Percentiles rank a stretch among this genome's conserved stretches.
Conservation (phyloP, 2,329 filamentous ascomycete species). For the Pseudogymnoascus pannorum region DNA sequence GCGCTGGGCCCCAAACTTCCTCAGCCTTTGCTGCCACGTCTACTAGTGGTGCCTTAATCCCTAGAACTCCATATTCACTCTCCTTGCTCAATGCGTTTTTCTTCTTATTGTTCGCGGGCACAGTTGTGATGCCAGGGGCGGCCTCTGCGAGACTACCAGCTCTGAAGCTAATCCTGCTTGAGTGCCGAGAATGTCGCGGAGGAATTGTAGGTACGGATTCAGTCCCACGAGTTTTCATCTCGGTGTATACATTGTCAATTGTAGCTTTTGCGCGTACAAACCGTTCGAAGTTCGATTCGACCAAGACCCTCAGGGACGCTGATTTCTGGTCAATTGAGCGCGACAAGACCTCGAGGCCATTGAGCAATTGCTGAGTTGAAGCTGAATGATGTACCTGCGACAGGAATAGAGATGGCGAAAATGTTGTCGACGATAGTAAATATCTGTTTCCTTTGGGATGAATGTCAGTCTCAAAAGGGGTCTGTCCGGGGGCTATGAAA, state of each 20-base stretch:
- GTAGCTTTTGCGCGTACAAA: slow-evolving; percentile 97
- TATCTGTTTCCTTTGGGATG: slow-evolving; percentile 69
- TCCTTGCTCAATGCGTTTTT: slow-evolving; percentile 92
- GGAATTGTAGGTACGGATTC: slow-evolving; percentile 29
- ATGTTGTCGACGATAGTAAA: slow-evolving; percentile 88
- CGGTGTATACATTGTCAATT: slow-evolving; percentile 96
- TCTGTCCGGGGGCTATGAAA: slow-evolving; percentile 20
- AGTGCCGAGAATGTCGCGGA: slow-evolving; percentile 34
- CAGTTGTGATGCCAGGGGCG: slow-evolving; percentile 32
- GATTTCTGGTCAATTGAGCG: slow-evolving; percentile 96
- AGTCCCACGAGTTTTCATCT: slow-evolving; percentile 74
- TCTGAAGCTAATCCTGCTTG: slow-evolving; percentile 31
- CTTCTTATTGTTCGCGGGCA: slow-evolving; percentile 50
- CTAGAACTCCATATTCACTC: slow-evolving; percentile 80
- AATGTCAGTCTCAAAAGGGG: slow-evolving; percentile 13
- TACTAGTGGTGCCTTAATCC: slow-evolving; percentile 79
- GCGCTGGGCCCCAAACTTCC: slow-evolving; percentile 92
- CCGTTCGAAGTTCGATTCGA: slow-evolving; percentile 96
- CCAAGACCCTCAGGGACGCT: slow-evolving; percentile 87
- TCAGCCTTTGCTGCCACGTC: slow-evolving; percentile 92
- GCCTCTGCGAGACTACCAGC: slow-evolving; percentile 31
- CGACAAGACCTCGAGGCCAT: slow-evolving; percentile 78
- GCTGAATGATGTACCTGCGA: slow-evolving; percentile 84
- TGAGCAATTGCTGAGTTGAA: slow-evolving; percentile 71
- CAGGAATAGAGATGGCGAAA: slow-evolving; percentile 85